phyloP scores from a whole-genome alignment of 2,329 filamentous ascomycete species.

The Arthrobotrys sphaeroides region DNA sequence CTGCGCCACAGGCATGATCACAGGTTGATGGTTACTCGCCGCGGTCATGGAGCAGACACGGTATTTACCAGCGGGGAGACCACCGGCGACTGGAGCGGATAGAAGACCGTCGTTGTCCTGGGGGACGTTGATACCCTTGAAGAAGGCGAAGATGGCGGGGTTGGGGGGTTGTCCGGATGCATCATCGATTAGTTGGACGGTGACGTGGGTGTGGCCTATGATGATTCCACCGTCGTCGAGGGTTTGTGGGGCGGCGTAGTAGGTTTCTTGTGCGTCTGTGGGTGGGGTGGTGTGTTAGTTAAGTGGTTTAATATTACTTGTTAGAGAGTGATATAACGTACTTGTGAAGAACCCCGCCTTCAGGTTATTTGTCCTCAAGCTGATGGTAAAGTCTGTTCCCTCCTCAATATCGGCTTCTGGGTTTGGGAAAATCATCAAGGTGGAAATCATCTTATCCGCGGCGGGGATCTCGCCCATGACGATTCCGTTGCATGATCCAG shows the following conservation, averaged over 20 bases:
- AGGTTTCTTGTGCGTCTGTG: constrained; percentile 66
- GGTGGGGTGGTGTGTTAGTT: not conserved
- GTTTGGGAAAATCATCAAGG: constrained; percentile 67
- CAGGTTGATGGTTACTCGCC: constrained; percentile 73
- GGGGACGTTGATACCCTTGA: constrained; percentile 73
- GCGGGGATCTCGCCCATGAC: constrained; percentile 70
- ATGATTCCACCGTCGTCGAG: constrained; percentile 65
- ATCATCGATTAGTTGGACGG: constrained; percentile 67
- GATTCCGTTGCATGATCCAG: constrained; percentile 73
- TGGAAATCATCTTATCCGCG: constrained; percentile 69
- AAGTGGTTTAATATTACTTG: not conserved
- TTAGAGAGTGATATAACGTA: not conserved
- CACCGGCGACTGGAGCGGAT: constrained; percentile 67
- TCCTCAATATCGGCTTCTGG: constrained; percentile 65
- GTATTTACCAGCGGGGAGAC: constrained; percentile 72
- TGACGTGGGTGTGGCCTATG: constrained; percentile 71
- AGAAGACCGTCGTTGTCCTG: constrained; percentile 69
- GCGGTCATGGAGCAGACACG: constrained; percentile 72
- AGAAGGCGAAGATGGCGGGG: constrained; percentile 70
- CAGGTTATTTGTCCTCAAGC: constrained; percentile 68
- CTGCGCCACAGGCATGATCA: constrained; percentile 73
- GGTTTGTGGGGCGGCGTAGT: constrained; percentile 70
- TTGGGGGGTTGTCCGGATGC: constrained; percentile 59
- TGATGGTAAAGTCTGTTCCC: constrained; percentile 67
- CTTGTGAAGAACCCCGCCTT: constrained; percentile 70